These are phyloP conservation scores for Tuber borchii DNA, from an alignment of 495 filamentous ascomycete species.

Conservation along the genomic window DNA sequence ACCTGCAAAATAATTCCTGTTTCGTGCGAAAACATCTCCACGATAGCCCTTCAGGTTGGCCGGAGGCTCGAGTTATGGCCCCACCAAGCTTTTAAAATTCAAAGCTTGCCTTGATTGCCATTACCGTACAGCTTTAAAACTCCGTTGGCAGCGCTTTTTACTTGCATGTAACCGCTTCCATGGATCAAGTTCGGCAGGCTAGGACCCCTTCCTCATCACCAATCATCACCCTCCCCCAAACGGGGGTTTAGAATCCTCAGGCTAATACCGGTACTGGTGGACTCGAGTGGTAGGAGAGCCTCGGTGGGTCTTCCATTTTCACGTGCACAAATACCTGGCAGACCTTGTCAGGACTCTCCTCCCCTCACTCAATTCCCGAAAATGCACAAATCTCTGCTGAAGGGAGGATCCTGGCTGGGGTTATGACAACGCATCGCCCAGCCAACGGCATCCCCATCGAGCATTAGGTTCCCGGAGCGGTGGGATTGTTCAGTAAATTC, in stretches of 20 bases:
- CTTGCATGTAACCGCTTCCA: not conserved
- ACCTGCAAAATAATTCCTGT: not conserved
- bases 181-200: not conserved
- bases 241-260: not conserved
- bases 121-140: not conserved
- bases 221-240: not conserved
- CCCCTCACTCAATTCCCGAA: not conserved
- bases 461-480: not conserved
- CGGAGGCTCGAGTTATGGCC: not conserved
- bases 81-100: not conserved
- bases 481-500: not conserved
- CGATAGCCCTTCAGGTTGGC: too few relatives aligned
- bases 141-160: not conserved
- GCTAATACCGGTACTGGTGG: not conserved
- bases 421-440: not conserved
- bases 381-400: not conserved
- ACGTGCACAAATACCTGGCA: not conserved
- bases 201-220: not conserved
- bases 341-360: not conserved
- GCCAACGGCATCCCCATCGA: not conserved
- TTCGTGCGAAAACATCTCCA: too few relatives aligned
- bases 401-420: not conserved
- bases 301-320: too few relatives aligned
- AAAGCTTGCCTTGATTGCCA: not conserved
- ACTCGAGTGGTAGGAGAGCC: not conserved